These are phyloP conservation scores for Bryoglossum gracile DNA, from an alignment of 495 filamentous ascomycete genomes.

Conservation along the genomic window DNA sequence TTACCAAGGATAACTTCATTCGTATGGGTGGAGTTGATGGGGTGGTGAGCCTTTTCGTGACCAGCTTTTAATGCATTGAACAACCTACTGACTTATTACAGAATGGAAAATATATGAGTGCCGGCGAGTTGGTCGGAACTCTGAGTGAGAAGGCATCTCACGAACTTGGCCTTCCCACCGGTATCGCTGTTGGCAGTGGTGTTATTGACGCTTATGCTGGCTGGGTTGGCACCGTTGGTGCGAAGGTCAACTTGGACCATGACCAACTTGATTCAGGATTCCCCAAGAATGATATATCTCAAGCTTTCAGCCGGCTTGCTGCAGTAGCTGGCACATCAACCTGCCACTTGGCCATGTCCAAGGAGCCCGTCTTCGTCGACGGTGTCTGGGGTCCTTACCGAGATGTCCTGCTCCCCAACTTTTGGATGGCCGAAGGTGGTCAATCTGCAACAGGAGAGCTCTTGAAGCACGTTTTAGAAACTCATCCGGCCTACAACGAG, in stretches of 20 bases:
- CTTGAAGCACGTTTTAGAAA: conserved; percentile 88
- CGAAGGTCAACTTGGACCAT: conserved; percentile 67
- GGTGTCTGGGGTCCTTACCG: conserved; percentile 97
- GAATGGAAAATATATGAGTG: conserved; percentile 86
- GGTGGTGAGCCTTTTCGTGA: conserved; percentile 63
- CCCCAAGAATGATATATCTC: conserved; percentile 69
- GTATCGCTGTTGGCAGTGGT: conserved; percentile 87
- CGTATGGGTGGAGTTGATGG: conserved; percentile 88
- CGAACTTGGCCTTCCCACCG: conserved; percentile 78
- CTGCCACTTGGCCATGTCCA: conserved; percentile 94
- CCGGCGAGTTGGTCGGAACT: conserved; percentile 80
- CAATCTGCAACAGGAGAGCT: conserved; percentile 94
- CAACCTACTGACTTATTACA: conserved; percentile 33
- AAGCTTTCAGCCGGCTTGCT: conserved; percentile 90
- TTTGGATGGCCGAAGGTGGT: conserved; percentile 95
- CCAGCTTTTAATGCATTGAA: conserved; percentile 11
- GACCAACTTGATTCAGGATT: conserved; percentile 52
- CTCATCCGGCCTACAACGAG: conserved; percentile 79
- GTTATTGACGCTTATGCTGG: conserved; percentile 98
- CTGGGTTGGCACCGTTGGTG: conserved; percentile 97
- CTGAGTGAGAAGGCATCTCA: conserved; percentile 75
- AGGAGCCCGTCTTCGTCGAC: conserved; percentile 79
- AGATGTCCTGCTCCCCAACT: conserved; percentile 82
- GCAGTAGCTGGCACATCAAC: conserved; percentile 97
- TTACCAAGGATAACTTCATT: conserved; percentile 78